Evolutionary conservation across 768 basidiomycete genomes (phyloP).

Genomic region (Pleurotus giganteus): DNA sequence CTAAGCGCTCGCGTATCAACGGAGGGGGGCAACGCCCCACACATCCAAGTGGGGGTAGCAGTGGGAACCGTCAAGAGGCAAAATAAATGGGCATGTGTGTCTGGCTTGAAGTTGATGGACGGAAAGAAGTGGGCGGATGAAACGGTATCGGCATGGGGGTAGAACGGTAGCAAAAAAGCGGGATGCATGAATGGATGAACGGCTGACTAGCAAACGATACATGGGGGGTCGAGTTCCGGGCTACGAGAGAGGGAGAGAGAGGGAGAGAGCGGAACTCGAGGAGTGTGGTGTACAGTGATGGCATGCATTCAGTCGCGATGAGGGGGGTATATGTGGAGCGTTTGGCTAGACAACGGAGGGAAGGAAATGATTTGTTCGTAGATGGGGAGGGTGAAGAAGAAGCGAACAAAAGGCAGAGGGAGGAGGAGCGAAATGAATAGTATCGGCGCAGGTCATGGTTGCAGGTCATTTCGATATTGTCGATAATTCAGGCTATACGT

Average conservation of each 20-base stretch:
- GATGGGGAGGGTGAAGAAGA: background rate
- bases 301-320: background rate
- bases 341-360: constrained; percentile 8
- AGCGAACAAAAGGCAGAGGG: background rate
- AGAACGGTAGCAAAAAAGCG: background rate
- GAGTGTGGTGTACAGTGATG: constrained; percentile 6
- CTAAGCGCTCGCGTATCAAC: too few species aligned
- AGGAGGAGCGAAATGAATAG: background rate
- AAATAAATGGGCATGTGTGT: background rate
- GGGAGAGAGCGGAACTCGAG: background rate
- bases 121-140: background rate
- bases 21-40: too few species aligned
- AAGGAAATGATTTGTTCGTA: background rate
- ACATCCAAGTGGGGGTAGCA: too few species aligned
- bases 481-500: constrained; percentile 11
- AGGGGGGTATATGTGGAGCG: background rate
- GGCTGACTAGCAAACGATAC: constrained; percentile 10
- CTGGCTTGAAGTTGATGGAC: background rate
- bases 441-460: constrained; percentile 6
- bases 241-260: background rate
- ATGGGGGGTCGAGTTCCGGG: constrained; percentile 1
- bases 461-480: constrained; percentile 12
- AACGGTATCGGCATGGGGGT: background rate
- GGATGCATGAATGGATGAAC: background rate
- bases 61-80: background rate